Evolutionary conservation across 192 early-diverging fungal species (phyloP), one percentile per base, ranked within the genome.

Genomic region (Umbelopsis sp.): DNA sequence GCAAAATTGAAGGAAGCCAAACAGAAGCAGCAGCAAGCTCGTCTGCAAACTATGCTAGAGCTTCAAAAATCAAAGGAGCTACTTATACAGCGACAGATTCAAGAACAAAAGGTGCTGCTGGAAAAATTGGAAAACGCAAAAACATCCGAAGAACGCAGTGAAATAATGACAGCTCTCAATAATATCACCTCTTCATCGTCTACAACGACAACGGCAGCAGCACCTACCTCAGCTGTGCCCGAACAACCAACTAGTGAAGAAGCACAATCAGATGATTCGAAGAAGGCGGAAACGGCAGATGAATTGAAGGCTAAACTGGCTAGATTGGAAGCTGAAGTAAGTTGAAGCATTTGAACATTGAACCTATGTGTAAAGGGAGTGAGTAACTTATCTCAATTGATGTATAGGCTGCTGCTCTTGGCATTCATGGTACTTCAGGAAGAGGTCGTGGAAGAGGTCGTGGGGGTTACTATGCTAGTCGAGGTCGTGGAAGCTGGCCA

Each of bases 91-190:
- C 78, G 80, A 17, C 88, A 91, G 54, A 82, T 90, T n/a, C 86
- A 91, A 34, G 84, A 86, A 53, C 86, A 91, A 69, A 90, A 90
- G 50, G 47, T 77, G 52, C 71, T 92, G 10, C 62, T 91, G 77
- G 83, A 84, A 47, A 86, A 87, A 71, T 34, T 91, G 22, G 56
- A 87, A 17, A 88, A 88, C 65, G 84, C 56, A 20, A 78, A 85
- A 78, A 82, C 82, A 0, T 34, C 78, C 29, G 75, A 81, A 36
- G 80, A 84, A 67, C 75, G 75, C 0, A 83, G 80, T 22, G 88
- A 84, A 45, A 73, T 87, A 22, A 67, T 84, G 50, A 85, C 80
- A 32, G 75, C 76, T 4, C 69, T 88, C 20, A 87, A 82, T 74
- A 78, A 77, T 17, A 77, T 85, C 9, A 74, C 80, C 43, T 81